These are phyloP conservation scores for Trifolium repens DNA, from an alignment of 306 rosid species.

Conservation along the genomic window DNA sequence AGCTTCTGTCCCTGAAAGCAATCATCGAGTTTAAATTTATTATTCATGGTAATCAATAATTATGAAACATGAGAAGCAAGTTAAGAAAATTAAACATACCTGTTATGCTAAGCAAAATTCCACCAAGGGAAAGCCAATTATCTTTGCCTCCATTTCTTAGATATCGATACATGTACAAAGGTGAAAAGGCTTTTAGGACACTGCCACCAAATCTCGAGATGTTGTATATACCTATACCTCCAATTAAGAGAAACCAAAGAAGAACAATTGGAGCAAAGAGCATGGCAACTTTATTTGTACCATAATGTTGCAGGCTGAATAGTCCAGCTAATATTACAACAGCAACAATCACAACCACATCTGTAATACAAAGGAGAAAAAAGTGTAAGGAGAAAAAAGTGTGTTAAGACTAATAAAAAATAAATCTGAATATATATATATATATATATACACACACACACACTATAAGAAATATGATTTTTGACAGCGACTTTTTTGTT, in stretches of 20 bases:
- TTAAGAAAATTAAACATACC: constrained; percentile 54
- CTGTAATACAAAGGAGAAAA: constrained; percentile 47
- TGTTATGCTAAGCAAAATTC: constrained; percentile 94
- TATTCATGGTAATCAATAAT: constrained; percentile 13
- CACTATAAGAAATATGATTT: too few relatives aligned
- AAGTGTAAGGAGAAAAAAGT: too few relatives aligned
- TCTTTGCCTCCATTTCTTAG: constrained; percentile 64
- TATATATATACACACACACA: too few relatives aligned
- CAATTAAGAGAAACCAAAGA: constrained; percentile 90
- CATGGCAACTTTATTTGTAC: constrained; percentile 96
- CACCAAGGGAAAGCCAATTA: constrained; percentile 88
- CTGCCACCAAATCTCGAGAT: constrained; percentile 67
- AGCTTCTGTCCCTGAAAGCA: constrained; percentile 93
- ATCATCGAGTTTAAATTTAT: constrained; percentile 28
- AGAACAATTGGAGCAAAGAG: constrained; percentile 97
- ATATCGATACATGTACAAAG: constrained; percentile 73
- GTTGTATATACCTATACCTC: constrained; percentile 91
- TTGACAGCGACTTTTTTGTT: too few relatives aligned
- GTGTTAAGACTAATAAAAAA: constrained; percentile 33
- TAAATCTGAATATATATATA: too few relatives aligned
- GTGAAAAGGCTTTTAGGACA: constrained; percentile 85
- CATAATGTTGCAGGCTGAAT: constrained; percentile 94
- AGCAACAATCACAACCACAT: constrained; percentile 81
- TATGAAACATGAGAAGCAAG: constrained; percentile 17
- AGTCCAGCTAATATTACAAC: constrained; percentile 78